A percentile compares a stretch with the other conserved stretches of the same genome.
These are phyloP conservation scores for Punica granatum DNA, from an alignment of 345 rosid species.

Conservation along the genomic window DNA sequence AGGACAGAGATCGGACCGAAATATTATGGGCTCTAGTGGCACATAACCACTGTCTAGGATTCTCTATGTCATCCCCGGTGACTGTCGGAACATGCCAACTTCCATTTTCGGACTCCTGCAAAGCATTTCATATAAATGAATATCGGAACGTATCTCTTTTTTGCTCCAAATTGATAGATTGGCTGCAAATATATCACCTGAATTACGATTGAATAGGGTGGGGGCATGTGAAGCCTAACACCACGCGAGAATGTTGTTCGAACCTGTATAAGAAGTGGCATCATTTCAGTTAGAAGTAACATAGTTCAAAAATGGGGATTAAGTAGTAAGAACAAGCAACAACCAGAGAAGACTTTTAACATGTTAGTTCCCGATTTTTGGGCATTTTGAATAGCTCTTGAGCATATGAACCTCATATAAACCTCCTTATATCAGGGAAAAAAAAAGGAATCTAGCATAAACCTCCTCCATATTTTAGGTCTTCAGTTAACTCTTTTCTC, in stretches of 20 bases:
- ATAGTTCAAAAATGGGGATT: not conserved
- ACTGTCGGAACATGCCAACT: constrained; percentile 79
- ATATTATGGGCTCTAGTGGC: constrained; percentile 33
- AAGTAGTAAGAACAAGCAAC: no score
- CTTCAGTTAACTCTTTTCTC: not conserved
- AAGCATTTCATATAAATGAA: not conserved
- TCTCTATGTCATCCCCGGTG: constrained; percentile 53
- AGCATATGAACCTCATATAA: no score
- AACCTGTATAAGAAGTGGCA: constrained; percentile 40
- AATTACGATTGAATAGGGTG: constrained; percentile 87
- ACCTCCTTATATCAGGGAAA: no score
- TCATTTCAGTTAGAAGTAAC: not conserved
- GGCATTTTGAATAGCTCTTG: not conserved
- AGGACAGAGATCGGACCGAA: not conserved
- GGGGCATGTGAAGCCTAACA: constrained; percentile 66
- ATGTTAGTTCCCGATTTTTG: not conserved
- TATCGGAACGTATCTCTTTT: not conserved
- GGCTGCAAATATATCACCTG: constrained; percentile 41
- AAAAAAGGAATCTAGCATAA: no score
- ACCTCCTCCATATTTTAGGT: no score
- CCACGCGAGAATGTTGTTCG: constrained; percentile 48
- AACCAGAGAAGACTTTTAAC: not conserved
- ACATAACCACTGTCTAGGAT: constrained; percentile 75
- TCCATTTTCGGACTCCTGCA: constrained; percentile 86
- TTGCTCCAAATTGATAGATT: not conserved